phyloP scores from a whole-genome alignment of 306 rosid species.

The Albizia julibrissin region DNA sequence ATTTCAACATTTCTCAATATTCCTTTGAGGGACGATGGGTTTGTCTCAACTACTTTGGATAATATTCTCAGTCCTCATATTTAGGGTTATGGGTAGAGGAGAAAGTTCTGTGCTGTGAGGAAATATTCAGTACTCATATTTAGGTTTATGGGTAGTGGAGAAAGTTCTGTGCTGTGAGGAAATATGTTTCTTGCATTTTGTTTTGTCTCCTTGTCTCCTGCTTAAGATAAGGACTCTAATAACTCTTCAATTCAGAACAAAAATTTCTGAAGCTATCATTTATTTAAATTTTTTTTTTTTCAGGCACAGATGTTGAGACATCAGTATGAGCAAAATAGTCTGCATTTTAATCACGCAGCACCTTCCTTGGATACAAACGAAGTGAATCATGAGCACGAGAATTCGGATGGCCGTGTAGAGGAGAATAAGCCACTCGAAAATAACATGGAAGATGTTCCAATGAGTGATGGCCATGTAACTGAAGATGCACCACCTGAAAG shows the following conservation, averaged over 20 bases:
- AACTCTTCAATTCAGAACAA: not conserved
- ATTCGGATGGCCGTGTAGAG: constrained; percentile 11
- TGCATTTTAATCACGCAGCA: constrained; percentile 31
- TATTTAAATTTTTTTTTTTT: not conserved
- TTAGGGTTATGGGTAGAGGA: not conserved
- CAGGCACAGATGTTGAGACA: constrained; percentile 47
- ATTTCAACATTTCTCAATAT: not conserved
- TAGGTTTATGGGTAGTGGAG: not conserved
- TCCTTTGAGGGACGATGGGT: not conserved
- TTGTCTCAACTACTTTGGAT: not conserved
- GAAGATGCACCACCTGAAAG: constrained; percentile 25
- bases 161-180: not conserved
- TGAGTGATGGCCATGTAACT: constrained; percentile 29
- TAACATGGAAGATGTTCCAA: constrained; percentile 11
- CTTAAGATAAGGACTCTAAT: not conserved
- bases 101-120: not conserved
- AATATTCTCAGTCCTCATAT: not conserved
- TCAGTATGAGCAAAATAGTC: constrained; percentile 40
- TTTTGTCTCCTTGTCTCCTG: not conserved
- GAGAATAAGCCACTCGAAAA: not conserved
- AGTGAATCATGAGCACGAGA: constrained; percentile 34
- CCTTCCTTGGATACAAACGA: constrained; percentile 18
- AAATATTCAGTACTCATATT: not conserved
- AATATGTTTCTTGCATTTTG: not conserved
- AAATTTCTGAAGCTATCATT: not conserved